Evolutionary conservation across 345 rosid genomes (phyloP).

Genomic region (Populus ilicifolia): DNA sequence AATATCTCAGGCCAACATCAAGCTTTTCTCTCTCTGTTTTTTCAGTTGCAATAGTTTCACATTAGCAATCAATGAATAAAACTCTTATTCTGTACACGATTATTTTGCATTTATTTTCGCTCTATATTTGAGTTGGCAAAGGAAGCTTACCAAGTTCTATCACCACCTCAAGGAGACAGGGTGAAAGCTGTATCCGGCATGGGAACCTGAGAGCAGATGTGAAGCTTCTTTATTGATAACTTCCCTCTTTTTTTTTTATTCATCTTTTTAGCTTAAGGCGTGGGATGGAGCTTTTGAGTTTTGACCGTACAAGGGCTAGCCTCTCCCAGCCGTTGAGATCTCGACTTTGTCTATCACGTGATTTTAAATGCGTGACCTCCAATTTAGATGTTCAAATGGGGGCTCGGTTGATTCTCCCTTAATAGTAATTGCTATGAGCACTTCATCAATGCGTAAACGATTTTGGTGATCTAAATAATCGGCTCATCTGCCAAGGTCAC

Average conservation of each 20-base stretch:
- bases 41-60: background rate
- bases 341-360: background rate
- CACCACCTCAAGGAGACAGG: background rate
- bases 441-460: background rate
- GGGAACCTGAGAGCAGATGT: background rate
- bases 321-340: background rate
- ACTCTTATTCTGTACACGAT: background rate
- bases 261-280: too few species aligned
- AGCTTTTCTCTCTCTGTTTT: background rate
- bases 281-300: background rate
- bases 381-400: background rate
- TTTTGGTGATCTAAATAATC: too few species aligned
- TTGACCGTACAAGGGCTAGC: background rate
- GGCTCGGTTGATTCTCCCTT: background rate
- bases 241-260: fast-evolving
- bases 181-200: background rate
- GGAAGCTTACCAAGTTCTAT: background rate
- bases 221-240: too few species aligned
- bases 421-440: background rate
- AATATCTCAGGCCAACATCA: background rate
- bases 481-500: background rate
- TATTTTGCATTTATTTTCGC: background rate
- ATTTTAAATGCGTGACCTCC: background rate
- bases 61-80: background rate
- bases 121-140: background rate